A percentile compares a stretch with the other conserved stretches of the same genome.
Evolutionary conservation across 2,329 filamentous ascomycete genomes (phyloP).

Genomic region (Metarhizium anisopliae): DNA sequence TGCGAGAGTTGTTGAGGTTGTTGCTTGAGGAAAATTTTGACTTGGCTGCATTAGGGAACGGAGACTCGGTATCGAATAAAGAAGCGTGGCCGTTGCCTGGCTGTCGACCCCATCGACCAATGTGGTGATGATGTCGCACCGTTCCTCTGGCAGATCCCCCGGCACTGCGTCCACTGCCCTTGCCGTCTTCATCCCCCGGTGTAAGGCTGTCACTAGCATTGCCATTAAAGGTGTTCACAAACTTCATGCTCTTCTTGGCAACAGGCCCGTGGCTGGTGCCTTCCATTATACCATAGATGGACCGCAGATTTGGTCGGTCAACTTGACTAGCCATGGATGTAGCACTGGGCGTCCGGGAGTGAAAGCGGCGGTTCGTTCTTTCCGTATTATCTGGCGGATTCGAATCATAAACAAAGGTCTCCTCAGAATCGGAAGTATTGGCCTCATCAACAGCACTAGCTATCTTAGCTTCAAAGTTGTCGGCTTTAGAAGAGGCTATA

Average conservation of each 20-base stretch:
- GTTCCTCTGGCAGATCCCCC: slow-evolving; percentile 56
- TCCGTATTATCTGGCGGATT: slow-evolving; percentile 68
- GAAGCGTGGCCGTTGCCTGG: slow-evolving; percentile 60
- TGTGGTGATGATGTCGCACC: slow-evolving; percentile 64
- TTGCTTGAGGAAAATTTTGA: slow-evolving; percentile 44
- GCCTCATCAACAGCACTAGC: slow-evolving; percentile 93
- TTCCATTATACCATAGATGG: slow-evolving; percentile 61
- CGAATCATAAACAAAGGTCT: slow-evolving; percentile 98
- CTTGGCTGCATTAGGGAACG: slow-evolving; percentile 60
- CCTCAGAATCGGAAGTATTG: slow-evolving; percentile 93
- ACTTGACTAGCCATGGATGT: slow-evolving; percentile 72
- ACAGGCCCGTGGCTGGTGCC: slow-evolving; percentile 33
- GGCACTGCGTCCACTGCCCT: slow-evolving; percentile 51
- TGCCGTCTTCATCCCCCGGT: slow-evolving; percentile 58
- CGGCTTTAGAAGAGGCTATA: slow-evolving; percentile 83
- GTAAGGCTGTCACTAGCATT: slow-evolving; percentile 41
- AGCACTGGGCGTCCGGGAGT: slow-evolving; percentile 89
- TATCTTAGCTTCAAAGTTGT: slow-evolving; percentile 96
- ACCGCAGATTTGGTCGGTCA: slow-evolving; percentile 50
- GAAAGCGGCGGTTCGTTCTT: slow-evolving; percentile 60
- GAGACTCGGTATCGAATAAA: slow-evolving; percentile 68
- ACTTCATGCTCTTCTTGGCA: slow-evolving; percentile 89
- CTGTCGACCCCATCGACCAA: slow-evolving; percentile 65
- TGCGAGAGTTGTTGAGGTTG: slow-evolving; percentile 42
- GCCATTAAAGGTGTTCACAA: slow-evolving; percentile 69